Base-by-base conservation (phyloP, 805 yeast genomes). In the Phaffomyces opuntiae region DNA sequence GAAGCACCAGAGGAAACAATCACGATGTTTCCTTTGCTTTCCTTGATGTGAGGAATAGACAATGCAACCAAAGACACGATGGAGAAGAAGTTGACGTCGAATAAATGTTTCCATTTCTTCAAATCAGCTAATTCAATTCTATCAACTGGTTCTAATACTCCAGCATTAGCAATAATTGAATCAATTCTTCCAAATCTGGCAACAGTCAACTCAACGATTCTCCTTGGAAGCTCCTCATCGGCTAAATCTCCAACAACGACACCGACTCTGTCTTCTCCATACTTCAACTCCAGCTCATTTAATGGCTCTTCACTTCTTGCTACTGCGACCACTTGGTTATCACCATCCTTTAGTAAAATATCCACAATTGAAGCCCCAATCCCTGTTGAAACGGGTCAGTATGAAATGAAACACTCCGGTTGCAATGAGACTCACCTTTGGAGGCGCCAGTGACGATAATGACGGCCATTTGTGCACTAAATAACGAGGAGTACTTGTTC, bases 1-100 rank as follows among this genome's bases (percentile, higher is more conserved):
- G 95, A 75, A 1, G 98, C 97, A 7, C 96, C 97, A 2, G 96
- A 87, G 17, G 95, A 85, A 0, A 90, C 96, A 46, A 83, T 78
- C n/a, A 91, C 70, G 34, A 84, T 72, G 37, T 70, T 74, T 0
- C 96, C 96, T 13, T 73, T 65, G 5, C 78, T 51, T 42, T 68
- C 61, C 35, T 75, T 65, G 51, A 91, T 67, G 34, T 74, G 67
- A 0, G 91, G 89, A 39, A 86, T 62, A 0, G 84, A 65, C 33
- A 65, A 51, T 21, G 69, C 52, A 11, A 83, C 76, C 52, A 88
- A 67, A 3, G 73, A 72, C 6, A 88, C 83, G 5, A 83, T 74
- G 6, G 95, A 77, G 61, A 89, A 88, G 61, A 84, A 77, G 60
- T 91, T 90, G 51, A 90, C 68, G 42, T 89, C 87, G 56, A 77